phyloP scores from a whole-genome alignment of 192 early-diverging fungal species.

The Mortierella claussenii region DNA sequence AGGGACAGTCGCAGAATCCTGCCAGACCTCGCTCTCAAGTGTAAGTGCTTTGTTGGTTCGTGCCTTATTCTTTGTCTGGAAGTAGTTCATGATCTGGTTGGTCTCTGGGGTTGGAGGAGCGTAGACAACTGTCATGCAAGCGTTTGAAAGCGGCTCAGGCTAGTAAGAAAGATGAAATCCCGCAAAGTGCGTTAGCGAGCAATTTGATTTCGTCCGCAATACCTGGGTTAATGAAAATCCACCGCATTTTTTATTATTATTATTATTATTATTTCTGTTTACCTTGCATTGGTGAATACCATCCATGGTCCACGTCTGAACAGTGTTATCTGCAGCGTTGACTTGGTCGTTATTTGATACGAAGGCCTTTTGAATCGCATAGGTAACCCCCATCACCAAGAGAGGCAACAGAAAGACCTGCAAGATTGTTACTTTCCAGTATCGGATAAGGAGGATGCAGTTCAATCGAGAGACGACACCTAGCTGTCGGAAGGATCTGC shows the following conservation, averaged over 20 bases:
- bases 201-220: no score
- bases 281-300: constrained; percentile 47
- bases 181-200: no score
- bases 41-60: constrained; percentile 23
- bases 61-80: constrained; percentile 34
- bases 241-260: no score
- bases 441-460: constrained; percentile 19
- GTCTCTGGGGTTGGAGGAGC: constrained; percentile 32
- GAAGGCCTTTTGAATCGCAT: constrained; percentile 19
- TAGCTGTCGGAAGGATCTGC: constrained; percentile 30
- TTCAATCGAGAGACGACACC: constrained; percentile 38
- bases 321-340: constrained; percentile 9
- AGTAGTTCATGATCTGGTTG: constrained; percentile 35
- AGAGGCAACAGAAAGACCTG: constrained; percentile 29
- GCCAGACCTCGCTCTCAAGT: constrained; percentile 34
- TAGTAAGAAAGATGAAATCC: not conserved
- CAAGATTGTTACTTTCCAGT: constrained; percentile 38
- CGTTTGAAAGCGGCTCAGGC: constrained; percentile 38
- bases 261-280: not conserved
- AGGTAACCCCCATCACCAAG: constrained; percentile 25
- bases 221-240: no score
- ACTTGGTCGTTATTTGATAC: constrained; percentile 11
- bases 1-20: constrained; percentile 26
- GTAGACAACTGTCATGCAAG: constrained; percentile 43
- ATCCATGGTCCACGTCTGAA: constrained; percentile 30